These are phyloP conservation scores for Colletotrichum costaricense DNA, from an alignment of 2,329 filamentous ascomycete species.

Conservation along the genomic window DNA sequence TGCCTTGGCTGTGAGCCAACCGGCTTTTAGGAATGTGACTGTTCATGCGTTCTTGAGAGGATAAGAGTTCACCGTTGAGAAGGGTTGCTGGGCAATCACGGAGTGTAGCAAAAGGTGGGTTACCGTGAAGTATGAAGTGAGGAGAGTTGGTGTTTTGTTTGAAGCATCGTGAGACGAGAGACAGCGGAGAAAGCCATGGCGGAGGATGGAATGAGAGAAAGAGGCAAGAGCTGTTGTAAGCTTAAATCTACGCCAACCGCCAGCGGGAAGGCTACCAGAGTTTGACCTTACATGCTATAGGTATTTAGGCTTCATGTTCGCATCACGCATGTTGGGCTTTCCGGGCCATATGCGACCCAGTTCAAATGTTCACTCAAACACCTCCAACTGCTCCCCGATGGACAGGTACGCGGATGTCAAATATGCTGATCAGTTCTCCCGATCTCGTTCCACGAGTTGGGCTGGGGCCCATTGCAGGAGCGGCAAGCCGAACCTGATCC, in stretches of 20 bases:
- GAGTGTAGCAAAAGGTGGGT: too few species aligned
- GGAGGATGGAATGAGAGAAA: neutral
- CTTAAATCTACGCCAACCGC: neutral
- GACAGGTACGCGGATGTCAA: neutral
- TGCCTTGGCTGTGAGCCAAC: neutral
- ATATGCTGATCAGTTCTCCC: neutral
- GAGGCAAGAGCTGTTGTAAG: neutral
- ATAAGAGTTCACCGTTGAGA: neutral
- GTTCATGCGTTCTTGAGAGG: neutral
- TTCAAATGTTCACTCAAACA: neutral
- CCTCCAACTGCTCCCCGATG: neutral
- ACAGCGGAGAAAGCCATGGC: neutral
- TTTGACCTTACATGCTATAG: neutral
- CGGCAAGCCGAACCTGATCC: neutral
- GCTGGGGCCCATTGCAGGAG: neutral
- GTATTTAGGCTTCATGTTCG: neutral
- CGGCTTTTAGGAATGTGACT: neutral
- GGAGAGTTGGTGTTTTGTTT: neutral
- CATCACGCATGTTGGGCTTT: neutral
- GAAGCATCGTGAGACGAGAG: neutral
- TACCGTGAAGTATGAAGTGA: neutral
- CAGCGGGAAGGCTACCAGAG: neutral
- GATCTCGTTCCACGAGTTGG: neutral
- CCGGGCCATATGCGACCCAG: neutral
- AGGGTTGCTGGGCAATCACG: neutral